A percentile compares a stretch with the other conserved stretches of the same genome.
Evolutionary conservation across 495 filamentous ascomycete species (phyloP).

Genomic region (Oidiodendron maius): DNA sequence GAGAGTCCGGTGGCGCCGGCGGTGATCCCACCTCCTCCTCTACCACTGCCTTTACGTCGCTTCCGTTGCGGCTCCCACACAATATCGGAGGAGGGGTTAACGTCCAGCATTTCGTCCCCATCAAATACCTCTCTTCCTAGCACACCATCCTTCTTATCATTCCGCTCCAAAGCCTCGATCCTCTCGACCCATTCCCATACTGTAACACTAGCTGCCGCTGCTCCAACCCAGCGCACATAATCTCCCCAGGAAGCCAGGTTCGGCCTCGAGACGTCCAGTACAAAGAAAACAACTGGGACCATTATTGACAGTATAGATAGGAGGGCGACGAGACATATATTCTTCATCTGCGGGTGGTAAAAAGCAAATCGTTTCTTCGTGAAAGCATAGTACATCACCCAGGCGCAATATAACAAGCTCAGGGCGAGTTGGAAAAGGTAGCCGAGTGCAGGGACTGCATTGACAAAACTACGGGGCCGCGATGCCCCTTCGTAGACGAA

Average conservation of each 20-base stretch:
- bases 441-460: slow-evolving; percentile 87
- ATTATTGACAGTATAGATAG: slow-evolving; percentile 75
- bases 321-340: slow-evolving; percentile 78
- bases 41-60: slow-evolving; percentile 1
- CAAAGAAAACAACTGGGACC: slow-evolving; percentile 92
- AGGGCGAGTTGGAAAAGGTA: slow-evolving; percentile 91
- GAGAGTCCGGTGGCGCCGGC: slow-evolving; percentile 28
- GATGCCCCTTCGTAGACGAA: slow-evolving; percentile 60
- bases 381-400: slow-evolving; percentile 91
- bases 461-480: slow-evolving; percentile 67
- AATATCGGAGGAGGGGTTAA: slow-evolving; percentile 47
- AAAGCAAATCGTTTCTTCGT: slow-evolving; percentile 92
- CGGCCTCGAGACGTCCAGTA: slow-evolving; percentile 84
- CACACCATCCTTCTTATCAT: slow-evolving; percentile 94
- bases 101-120: slow-evolving; percentile 90
- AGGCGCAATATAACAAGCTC: slow-evolving; percentile 85
- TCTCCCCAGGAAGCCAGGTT: slow-evolving; percentile 92
- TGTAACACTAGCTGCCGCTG: slow-evolving; percentile 90
- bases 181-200: slow-evolving; percentile 99
- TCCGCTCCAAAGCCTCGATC: slow-evolving; percentile 93
- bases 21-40: slow-evolving; percentile 10
- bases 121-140: slow-evolving; percentile 92
- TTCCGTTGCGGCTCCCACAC: slow-evolving; percentile 15
- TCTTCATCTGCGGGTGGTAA: slow-evolving; percentile 87
- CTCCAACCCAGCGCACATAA: slow-evolving; percentile 96